Conservation (phyloP, 192 early-diverging fungal species). For the Gaertneriomyces sp. region DNA sequence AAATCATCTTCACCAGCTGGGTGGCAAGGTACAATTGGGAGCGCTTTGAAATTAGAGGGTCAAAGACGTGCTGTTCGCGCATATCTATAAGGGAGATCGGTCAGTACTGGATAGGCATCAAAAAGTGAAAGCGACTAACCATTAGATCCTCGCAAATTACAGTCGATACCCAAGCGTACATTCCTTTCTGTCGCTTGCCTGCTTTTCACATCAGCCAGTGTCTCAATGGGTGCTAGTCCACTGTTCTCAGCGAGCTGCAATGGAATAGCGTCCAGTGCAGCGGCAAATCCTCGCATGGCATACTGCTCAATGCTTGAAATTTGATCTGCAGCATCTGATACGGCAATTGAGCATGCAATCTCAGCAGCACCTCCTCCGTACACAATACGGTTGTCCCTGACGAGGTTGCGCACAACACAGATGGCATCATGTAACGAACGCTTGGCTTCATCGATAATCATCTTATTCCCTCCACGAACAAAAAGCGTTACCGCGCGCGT, state of each 20-base stretch:
- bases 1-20: slow-evolving; percentile 98
- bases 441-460: slow-evolving; percentile 99
- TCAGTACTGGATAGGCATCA: slow-evolving; percentile 7
- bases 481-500: slow-evolving; percentile 95
- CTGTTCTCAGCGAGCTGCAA: slow-evolving; percentile 96
- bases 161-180: slow-evolving; percentile 90
- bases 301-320: slow-evolving; percentile 95
- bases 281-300: slow-evolving; percentile 98
- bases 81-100: slow-evolving; percentile 62
- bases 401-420: slow-evolving; percentile 96
- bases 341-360: slow-evolving; percentile 90
- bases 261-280: slow-evolving; percentile 92
- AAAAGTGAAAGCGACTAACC: slow-evolving; percentile 39
- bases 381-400: slow-evolving; percentile 96
- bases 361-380: slow-evolving; percentile 99
- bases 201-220: slow-evolving; percentile 91
- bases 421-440: slow-evolving; percentile 97
- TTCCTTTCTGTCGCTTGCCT: slow-evolving; percentile 86
- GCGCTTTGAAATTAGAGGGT: slow-evolving; percentile 98
- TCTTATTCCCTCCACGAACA: slow-evolving; percentile 98
- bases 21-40: slow-evolving; percentile 97
- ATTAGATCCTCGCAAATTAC: slow-evolving; percentile 86
- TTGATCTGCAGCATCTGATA: slow-evolving; percentile 85
- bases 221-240: slow-evolving; percentile 94
- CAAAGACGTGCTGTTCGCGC: slow-evolving; percentile 97